Evolutionary conservation across 495 filamentous ascomycete genomes (phyloP), one percentile per base, ranked within the genome.

Genomic region (Penicillium ochrochloron): DNA sequence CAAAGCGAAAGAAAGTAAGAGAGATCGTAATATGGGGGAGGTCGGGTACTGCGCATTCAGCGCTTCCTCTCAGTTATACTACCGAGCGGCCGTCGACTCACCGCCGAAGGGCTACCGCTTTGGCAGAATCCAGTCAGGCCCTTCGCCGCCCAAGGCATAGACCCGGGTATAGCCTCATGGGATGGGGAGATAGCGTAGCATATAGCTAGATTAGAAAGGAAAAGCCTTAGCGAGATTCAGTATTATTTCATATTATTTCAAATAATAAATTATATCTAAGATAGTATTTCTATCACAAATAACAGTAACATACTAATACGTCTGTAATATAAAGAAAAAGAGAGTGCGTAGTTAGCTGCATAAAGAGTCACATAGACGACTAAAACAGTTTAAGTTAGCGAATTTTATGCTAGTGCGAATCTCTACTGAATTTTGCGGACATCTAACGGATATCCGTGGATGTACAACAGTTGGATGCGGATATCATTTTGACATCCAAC

Each of bases 351-450:
- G 44, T 48, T 19, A 48, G 44, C 44, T 48, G 10, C 10, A 25
- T 48, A 48, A 48, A 48, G 10, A 14, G 44, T 48, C 44, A 48
- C 21, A 48, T 48, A 10, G 6, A 3, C 0, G 23, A 14, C 44
- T 14, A 25, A 48, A 48, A 48, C 5, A 25, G 5, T 19, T 48
- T 48, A 48, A 23, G 0, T 48, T 48, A 48, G 44, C 44, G 21
- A 48, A 25, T 48, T 48, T 48, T 48, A 48, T 48, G 21, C 44
- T 25, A 48, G 44, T 48, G 10, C 44, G 44, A 19, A 12, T 48
- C 1, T 2, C 6, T 23, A 12, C 0, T 48, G 21, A 19, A 25
- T 48, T 12, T 25, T 48, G 10, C 44, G 44, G 44, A 48, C 21
- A 48, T 48, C 44, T 19, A 23, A 21, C 5, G 14, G 42, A 46